Base-by-base conservation (phyloP, 345 rosid genomes). In the Salix koriyanagi region DNA sequence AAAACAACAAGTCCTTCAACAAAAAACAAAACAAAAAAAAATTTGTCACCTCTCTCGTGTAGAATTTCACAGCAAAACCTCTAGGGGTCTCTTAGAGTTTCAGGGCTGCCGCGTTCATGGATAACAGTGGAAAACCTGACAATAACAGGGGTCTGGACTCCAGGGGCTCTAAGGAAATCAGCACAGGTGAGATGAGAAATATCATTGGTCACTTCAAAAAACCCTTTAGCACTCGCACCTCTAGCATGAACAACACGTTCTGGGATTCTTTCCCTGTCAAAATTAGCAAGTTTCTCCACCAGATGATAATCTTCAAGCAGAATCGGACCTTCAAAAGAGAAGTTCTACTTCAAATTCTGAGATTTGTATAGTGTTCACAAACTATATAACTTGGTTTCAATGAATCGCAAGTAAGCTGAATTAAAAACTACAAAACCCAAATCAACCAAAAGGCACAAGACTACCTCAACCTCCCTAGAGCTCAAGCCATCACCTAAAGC, bases 101-200 rank as follows among this genome's bases (percentile, higher is more conserved):
- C 98, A 18, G 98, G 99, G 77, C 99, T 96, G 83, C 98, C 99
- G 73, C 97, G 97, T 82, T 96, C 98, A 72, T 96, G 99, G 85
- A 93, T 87, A 25, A 96, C 98, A 77, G 99, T 96, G 4, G 98
- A 96, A 91, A 96, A 96, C 23, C 99, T 97, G 70, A 92, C 95
- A 69, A 96, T 93, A 21, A 96, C 91, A 70, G 98, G 98, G 2
- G 99, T 96, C 87, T 96, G 97, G 70, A 86, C 97, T 54, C 97
- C 95, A 18, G 98, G 92, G 23, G 94, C 89, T 30, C 98, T 90
- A n/a, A 96, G 99, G 81, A 96, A 96, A 86, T 96, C 99, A 72
- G 99, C 99, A 79, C 92, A 92, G 18, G 95, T 80, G 69, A 92
- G 90, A 66, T 86, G 64, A 46, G 98, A 86, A 75, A 96, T 81